A percentile compares a stretch with the other conserved stretches of the same genome.
These are phyloP conservation scores for Termitomyces sp. DNA, from an alignment of 768 basidiomycete genomes.

Conservation along the genomic window DNA sequence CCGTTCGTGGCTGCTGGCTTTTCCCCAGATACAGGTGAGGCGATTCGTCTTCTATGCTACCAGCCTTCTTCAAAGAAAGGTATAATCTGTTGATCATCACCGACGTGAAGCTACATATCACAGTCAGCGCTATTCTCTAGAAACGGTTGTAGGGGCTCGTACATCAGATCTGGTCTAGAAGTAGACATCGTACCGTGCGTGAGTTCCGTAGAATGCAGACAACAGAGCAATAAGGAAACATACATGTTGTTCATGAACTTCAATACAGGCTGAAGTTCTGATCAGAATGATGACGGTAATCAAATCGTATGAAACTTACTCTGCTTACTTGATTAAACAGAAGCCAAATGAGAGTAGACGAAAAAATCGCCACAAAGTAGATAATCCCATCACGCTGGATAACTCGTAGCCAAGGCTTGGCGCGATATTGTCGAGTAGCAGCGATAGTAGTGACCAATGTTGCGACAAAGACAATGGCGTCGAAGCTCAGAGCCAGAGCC, in stretches of 20 bases:
- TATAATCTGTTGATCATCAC: constrained; percentile 23
- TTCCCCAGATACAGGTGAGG: background rate
- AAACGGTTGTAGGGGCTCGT: background rate
- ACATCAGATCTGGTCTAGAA: constrained; percentile 15
- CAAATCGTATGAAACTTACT: background rate
- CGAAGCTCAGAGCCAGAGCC: constrained; percentile 18
- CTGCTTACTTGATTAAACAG: constrained; percentile 2
- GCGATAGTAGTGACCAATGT: constrained; percentile 16
- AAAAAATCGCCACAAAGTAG: constrained; percentile 24
- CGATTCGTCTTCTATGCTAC: constrained; percentile 3
- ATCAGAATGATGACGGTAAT: background rate
- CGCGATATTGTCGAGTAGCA: constrained; percentile 11
- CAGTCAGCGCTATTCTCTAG: background rate
- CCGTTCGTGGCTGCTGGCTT: background rate
- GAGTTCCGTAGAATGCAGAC: background rate
- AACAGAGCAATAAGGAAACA: background rate
- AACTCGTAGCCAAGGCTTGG: constrained; percentile 17
- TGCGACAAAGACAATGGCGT: constrained; percentile 16
- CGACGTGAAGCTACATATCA: constrained; percentile 17
- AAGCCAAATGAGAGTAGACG: constrained; percentile 21
- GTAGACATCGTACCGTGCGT: background rate
- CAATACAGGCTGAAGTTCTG: background rate
- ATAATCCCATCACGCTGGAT: constrained; percentile 20
- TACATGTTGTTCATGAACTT: constrained; percentile 13
- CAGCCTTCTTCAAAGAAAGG: constrained; percentile 19